phyloP scores from a whole-genome alignment of 1,284 basidiomycete genomes.

The Sanghuangporus sanghuang region DNA sequence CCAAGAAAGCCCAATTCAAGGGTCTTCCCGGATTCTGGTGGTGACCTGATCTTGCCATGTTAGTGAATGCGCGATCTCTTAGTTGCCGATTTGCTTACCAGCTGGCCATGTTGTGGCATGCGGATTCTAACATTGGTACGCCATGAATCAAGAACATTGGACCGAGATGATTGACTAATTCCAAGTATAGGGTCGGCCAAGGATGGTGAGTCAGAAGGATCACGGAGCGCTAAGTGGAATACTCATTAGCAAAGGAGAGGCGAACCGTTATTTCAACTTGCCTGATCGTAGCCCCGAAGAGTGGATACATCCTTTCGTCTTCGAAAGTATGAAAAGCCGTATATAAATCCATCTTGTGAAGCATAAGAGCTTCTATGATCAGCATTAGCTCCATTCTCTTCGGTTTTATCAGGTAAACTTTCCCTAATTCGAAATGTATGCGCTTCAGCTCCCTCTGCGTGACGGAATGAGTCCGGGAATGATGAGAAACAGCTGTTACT shows the following conservation, averaged over 20 bases:
- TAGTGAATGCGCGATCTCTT: conserved; percentile 9
- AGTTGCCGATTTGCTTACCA: conserved; percentile 54
- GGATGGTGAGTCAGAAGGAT: conserved; percentile 83
- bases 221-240: conserved; percentile 61
- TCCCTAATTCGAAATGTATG: conserved; percentile 73
- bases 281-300: conserved; percentile 86
- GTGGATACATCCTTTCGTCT: conserved; percentile 66
- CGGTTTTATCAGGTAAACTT: conserved; percentile 23
- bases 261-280: conserved; percentile 28
- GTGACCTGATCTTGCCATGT: conserved; percentile 59
- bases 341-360: conserved; percentile 65
- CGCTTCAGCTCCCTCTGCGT: conserved; percentile 66
- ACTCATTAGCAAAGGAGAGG: background rate
- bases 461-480: conserved; percentile 87
- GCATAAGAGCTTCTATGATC: conserved; percentile 23
- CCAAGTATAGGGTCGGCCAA: conserved; percentile 79
- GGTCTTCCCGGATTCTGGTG: conserved; percentile 54
- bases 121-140: conserved; percentile 76
- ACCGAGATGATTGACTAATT: conserved; percentile 66
- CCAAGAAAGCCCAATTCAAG: conserved; percentile 81
- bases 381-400: conserved; percentile 11
- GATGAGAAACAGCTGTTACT: conserved; percentile 80
- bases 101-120: conserved; percentile 79
- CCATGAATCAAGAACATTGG: conserved; percentile 74
- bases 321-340: conserved; percentile 81